These are phyloP conservation scores for Arctium lappa DNA, from an alignment of 129 eudicot species.

Conservation along the genomic window DNA sequence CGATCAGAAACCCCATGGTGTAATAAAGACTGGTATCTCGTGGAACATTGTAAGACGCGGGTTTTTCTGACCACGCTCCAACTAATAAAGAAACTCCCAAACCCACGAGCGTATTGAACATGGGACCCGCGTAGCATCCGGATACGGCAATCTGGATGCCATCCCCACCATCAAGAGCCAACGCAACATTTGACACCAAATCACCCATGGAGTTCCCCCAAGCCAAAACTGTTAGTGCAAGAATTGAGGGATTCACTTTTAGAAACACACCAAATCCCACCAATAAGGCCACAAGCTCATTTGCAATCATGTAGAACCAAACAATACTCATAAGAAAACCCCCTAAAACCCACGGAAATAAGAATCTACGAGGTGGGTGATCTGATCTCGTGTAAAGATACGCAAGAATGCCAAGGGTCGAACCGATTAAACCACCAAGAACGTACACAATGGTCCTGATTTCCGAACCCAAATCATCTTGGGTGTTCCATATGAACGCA, in stretches of 20 bases:
- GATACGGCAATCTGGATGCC: conserved; percentile 94
- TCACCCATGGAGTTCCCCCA: conserved; percentile 99
- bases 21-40: conserved; percentile 65
- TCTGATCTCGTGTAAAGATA: conserved; percentile 59
- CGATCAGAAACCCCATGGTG: conserved; percentile 71
- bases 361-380: conserved; percentile 72
- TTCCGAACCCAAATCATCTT: conserved; percentile 34
- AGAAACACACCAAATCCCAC: conserved; percentile 64
- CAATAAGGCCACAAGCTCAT: conserved; percentile 79
- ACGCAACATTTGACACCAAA: conserved; percentile 78
- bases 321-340: conserved; percentile 93
- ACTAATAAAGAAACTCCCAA: conserved; percentile 81
- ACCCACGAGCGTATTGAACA: conserved; percentile 87
- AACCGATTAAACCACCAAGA: conserved; percentile 54
- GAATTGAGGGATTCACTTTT: conserved; percentile 77
- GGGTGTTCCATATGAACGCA: conserved; percentile 60
- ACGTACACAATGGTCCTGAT: conserved; percentile 41
- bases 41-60: conserved; percentile 55
- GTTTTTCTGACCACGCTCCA: conserved; percentile 70
- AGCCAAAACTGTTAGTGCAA: conserved; percentile 85
- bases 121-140: conserved; percentile 96
- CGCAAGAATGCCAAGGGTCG: conserved; percentile 48
- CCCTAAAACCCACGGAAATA: conserved; percentile 83
- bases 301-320: conserved; percentile 96
- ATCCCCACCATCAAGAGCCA: conserved; percentile 90